Percentiles rank a stretch among this genome's conserved stretches.
These are phyloP conservation scores for Aureobasidium sp. DNA, from an alignment of 2,329 filamentous ascomycete species.

Conservation along the genomic window DNA sequence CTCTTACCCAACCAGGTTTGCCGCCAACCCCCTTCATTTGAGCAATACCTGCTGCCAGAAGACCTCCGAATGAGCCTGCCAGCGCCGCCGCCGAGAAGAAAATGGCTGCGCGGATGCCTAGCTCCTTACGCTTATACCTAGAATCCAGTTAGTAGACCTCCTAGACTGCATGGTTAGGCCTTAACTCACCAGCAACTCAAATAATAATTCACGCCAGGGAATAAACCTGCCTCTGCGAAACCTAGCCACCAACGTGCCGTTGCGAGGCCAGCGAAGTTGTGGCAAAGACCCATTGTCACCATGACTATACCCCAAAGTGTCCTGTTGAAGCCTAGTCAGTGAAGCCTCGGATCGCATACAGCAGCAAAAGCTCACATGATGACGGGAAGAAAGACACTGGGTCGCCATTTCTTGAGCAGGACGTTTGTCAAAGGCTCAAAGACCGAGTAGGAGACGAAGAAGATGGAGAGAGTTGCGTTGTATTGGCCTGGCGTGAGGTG, in stretches of 20 bases:
- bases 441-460: slow-evolving; percentile 8
- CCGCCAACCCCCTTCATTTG: slow-evolving; percentile 57
- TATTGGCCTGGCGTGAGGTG: slow-evolving; percentile 57
- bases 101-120: slow-evolving; percentile 69
- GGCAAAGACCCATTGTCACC: slow-evolving; percentile 37
- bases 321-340: background rate
- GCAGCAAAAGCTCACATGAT: slow-evolving; percentile 35
- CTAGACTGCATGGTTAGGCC: no score
- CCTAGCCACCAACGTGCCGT: slow-evolving; percentile 25
- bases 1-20: slow-evolving; percentile 21
- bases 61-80: slow-evolving; percentile 67
- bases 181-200: slow-evolving; percentile 58
- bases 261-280: slow-evolving; percentile 23
- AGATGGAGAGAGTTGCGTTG: slow-evolving; percentile 28
- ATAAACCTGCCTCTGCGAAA: slow-evolving; percentile 30
- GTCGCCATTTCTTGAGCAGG: slow-evolving; percentile 65
- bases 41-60: slow-evolving; percentile 62
- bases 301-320: slow-evolving; percentile 58
- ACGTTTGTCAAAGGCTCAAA: slow-evolving; percentile 59
- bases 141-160: background rate
- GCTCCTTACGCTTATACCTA: slow-evolving; percentile 62
- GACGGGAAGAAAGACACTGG: slow-evolving; percentile 53
- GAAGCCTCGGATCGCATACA: no score
- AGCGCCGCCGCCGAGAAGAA: slow-evolving; percentile 79
- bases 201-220: slow-evolving; percentile 71